Percentiles rank a stretch among this genome's conserved stretches.
These are phyloP conservation scores for Neonectria sp. DNA, from an alignment of 2,329 filamentous ascomycete species.

Conservation along the genomic window DNA sequence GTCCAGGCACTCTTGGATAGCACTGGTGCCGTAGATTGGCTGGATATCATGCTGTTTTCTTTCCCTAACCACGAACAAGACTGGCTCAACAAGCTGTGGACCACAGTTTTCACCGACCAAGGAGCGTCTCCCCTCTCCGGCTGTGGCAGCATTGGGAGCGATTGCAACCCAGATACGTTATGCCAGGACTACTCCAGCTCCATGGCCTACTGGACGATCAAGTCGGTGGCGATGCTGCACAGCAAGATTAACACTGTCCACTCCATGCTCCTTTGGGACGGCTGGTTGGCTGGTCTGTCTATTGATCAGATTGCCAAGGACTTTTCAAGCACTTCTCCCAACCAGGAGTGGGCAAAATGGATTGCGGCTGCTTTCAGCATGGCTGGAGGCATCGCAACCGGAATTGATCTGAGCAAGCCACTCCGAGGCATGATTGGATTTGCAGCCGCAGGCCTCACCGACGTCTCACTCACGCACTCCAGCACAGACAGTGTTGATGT, in stretches of 20 bases:
- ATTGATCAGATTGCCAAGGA: slow-evolving; percentile 18
- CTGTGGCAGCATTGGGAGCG: slow-evolving; percentile 14
- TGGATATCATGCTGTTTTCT: slow-evolving; percentile 16
- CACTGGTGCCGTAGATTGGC: neutral
- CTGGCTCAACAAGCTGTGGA: slow-evolving; percentile 22
- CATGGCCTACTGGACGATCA: slow-evolving; percentile 17
- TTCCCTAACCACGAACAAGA: slow-evolving; percentile 13
- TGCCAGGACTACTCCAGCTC: slow-evolving; percentile 11
- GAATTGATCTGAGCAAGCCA: neutral
- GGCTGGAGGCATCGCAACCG: slow-evolving; percentile 11
- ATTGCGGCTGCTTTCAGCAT: slow-evolving; percentile 19
- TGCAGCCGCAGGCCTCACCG: slow-evolving; percentile 6
- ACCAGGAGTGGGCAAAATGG: slow-evolving; percentile 16
- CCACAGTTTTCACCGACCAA: slow-evolving; percentile 15
- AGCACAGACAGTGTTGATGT: neutral
- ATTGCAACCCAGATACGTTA: slow-evolving; percentile 10
- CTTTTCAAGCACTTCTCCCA: slow-evolving; percentile 8
- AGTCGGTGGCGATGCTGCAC: slow-evolving; percentile 10
- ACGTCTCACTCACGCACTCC: neutral
- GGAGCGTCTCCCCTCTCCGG: slow-evolving; percentile 9
- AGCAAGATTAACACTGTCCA: slow-evolving; percentile 21
- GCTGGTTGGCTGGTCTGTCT: slow-evolving; percentile 17
- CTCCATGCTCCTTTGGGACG: slow-evolving; percentile 14
- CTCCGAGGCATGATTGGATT: slow-evolving; percentile 21
- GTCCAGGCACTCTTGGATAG: slow-evolving; percentile 16